Conservation (phyloP, 352 stramenopile genomes). For the Globisporangium solare region DNA sequence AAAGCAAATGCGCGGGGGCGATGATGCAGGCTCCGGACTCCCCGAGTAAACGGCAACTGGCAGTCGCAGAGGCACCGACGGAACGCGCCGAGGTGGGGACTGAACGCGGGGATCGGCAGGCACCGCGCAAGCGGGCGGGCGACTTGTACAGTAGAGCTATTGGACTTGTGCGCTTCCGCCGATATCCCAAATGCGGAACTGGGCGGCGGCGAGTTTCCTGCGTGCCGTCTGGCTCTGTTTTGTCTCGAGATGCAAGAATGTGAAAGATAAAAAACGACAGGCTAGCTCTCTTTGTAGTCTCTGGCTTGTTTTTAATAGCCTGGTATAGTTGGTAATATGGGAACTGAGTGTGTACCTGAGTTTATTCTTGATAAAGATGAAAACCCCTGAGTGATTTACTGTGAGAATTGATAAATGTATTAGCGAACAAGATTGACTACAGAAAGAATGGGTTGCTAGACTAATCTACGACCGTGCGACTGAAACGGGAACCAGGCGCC, state of each 20-base stretch:
- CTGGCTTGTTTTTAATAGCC: too few species aligned
- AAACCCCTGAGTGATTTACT: too few species aligned
- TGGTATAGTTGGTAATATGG: too few species aligned
- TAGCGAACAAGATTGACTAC: too few species aligned
- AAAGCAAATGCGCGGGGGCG: too few species aligned
- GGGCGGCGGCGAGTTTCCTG: too few species aligned
- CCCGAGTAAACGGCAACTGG: neutral
- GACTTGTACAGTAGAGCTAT: neutral
- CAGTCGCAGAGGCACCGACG: neutral
- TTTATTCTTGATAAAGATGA: too few species aligned
- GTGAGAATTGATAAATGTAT: too few species aligned
- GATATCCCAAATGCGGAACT: neutral
- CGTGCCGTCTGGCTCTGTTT: neutral
- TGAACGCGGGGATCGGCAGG: neutral
- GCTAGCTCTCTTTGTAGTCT: neutral
- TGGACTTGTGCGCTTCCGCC: neutral
- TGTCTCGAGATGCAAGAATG: neutral
- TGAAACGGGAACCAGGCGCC: neutral
- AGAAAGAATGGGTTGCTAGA: too few species aligned
- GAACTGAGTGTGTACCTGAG: too few species aligned
- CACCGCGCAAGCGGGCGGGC: neutral
- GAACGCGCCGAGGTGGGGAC: neutral
- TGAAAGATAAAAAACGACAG: neutral
- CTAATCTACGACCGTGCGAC: neutral
- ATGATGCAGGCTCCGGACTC: neutral